Conservation (phyloP, 352 stramenopile species). For the Pseudoperonospora humuli region DNA sequence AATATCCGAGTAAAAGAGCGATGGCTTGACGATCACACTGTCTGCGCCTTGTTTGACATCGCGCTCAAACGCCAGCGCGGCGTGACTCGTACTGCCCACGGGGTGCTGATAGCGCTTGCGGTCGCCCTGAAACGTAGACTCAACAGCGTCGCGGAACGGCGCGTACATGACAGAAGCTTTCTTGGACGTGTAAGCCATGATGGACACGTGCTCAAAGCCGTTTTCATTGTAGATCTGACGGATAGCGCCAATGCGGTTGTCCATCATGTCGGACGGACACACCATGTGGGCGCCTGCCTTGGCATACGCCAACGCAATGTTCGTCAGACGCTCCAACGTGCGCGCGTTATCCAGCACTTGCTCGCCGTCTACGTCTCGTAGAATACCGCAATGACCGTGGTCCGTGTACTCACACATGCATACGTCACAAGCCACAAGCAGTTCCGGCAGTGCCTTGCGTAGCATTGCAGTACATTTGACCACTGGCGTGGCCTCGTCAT, state of each 20-base stretch:
- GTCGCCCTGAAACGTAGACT: slow-evolving; percentile 92
- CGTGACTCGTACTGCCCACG: slow-evolving; percentile 77
- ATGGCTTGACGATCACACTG: slow-evolving; percentile 99
- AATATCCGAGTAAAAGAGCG: slow-evolving; percentile 98
- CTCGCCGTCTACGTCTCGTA: slow-evolving; percentile 88
- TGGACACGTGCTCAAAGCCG: slow-evolving; percentile 96
- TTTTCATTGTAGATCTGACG: slow-evolving; percentile 92
- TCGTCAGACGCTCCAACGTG: slow-evolving; percentile 93
- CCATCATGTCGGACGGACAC: slow-evolving; percentile 95
- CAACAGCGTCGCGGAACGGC: slow-evolving; percentile 95
- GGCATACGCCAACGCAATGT: slow-evolving; percentile 93
- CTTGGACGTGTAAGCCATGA: slow-evolving; percentile 99
- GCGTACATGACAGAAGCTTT: slow-evolving; percentile 94
- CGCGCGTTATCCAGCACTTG: slow-evolving; percentile 95
- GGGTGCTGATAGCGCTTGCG: slow-evolving; percentile 97
- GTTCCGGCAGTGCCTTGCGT: slow-evolving; percentile 53
- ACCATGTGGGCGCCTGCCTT: slow-evolving; percentile 96
- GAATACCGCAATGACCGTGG: slow-evolving; percentile 79
- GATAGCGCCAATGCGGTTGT: slow-evolving; percentile 95
- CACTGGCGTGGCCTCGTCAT: slow-evolving; percentile 67
- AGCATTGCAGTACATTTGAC: slow-evolving; percentile 63
- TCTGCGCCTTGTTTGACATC: slow-evolving; percentile 91
- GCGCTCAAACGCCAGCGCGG: slow-evolving; percentile 64
- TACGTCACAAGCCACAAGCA: slow-evolving; percentile 82
- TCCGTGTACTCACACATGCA: slow-evolving; percentile 90